Conservation (phyloP, 2,329 filamentous ascomycete genomes). For the Diaporthe sp. region DNA sequence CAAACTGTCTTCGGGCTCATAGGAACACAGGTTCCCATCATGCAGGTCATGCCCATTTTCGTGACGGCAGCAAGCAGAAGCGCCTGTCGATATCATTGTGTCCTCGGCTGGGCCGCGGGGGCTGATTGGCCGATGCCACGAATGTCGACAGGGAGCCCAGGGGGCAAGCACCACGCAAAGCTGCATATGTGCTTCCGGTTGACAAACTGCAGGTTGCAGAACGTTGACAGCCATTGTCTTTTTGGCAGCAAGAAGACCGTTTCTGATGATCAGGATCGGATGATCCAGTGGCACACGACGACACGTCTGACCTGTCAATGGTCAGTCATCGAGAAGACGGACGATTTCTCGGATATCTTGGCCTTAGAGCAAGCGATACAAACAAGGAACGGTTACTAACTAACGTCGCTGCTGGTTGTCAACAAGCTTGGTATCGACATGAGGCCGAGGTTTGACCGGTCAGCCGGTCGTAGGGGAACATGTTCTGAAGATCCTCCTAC, state of each 20-base stretch:
- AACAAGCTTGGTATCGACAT: no score
- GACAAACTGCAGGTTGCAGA: background rate
- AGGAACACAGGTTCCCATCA: background rate
- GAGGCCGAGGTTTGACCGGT: no score
- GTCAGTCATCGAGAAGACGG: no score
- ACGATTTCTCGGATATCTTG: no score
- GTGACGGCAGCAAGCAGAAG: slow-evolving; percentile 4
- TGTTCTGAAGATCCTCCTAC: no score
- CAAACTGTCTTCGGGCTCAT: background rate
- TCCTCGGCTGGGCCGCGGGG: background rate
- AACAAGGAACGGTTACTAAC: no score
- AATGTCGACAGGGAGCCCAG: background rate
- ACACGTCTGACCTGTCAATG: background rate
- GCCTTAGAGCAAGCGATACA: background rate
- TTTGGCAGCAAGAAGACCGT: background rate
- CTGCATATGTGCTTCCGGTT: background rate
- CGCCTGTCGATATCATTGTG: background rate
- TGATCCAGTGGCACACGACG: background rate
- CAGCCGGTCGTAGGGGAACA: no score
- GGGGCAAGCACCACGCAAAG: background rate
- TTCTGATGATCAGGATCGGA: background rate
- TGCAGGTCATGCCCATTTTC: background rate
- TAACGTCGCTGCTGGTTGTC: no score
- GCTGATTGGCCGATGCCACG: background rate
- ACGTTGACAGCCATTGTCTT: background rate